Evolutionary conservation across 495 filamentous ascomycete species (phyloP), one percentile per base, ranked within the genome.

Genomic region (Aspergillus incahuasiensis): DNA sequence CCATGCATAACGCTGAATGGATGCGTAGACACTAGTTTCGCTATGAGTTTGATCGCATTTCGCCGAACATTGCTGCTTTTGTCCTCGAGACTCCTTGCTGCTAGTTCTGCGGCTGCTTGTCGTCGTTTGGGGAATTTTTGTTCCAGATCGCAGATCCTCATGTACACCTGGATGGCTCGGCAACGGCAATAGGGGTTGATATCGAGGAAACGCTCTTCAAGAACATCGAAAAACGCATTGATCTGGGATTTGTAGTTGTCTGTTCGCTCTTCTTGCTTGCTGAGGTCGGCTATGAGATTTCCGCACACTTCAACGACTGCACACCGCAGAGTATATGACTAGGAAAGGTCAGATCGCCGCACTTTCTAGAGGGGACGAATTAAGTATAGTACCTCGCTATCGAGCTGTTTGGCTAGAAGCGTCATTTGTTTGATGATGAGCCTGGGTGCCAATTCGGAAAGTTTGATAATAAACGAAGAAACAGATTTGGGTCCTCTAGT

Each of bases 341-440:
- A 56, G 7, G 41, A 0, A 6, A 18, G 68, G 59, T 70, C 48
- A 72, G 58, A 35, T 25, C n/a, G 12, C 16, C 32, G 7, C 3
- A 5, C 32, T 42, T 18, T 11, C 1, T 15, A 15, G 2, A 43
- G 13, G 2, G 32, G 24, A 25, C 19, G 24, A 19, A 18, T 32
- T 21, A 11, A 18, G 34, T 22, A 32, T 34, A 16, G n/a, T 48
- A 91, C 88, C 70, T 99, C 94, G 75, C 89, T 96, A 58, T 99
- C 92, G 12, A 99, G 74, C 60, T 96, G 86, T 69, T 96, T 97
- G 4, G 91, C 88, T 34, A 99, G 72, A 57, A 95, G 79, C 13
- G 89, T 92, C 86, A 97, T 96, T 68, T 97, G 92, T 70, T 97
- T 97, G 60, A 96, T 95, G 42, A 99, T 91, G 41, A 96, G 73